Base-by-base conservation (phyloP, 306 rosid species). In the Cyclanthera cordifolia region DNA sequence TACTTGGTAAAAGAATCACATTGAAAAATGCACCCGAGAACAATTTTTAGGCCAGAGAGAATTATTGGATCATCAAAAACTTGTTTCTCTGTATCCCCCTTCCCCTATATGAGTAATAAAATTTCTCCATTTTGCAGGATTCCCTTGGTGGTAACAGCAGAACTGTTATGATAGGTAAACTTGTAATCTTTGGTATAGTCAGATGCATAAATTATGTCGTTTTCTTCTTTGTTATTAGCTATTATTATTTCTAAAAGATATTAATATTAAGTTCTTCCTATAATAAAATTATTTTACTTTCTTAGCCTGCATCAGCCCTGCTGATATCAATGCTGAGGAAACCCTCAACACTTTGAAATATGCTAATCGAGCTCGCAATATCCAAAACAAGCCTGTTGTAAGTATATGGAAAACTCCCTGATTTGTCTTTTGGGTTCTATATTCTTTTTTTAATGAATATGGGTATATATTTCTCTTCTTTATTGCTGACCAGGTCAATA, bases 81-180 rank as follows among this genome's bases (percentile, higher is more conserved):
- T 37, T 30, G 30, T 37, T 63, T 43, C 50, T 2, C n/a, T 14
- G 20, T 51, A 10, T 8, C 20, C 34, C 52, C 3, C 52, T 46
- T 1, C 10, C 32, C 19, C 34, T n/a, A n/a, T 11, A 1, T 43
- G 32, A 41, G 34, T 10, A 7, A 64, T 64, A 13, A 64, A 65
- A 25, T 7, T 66, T 46, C 41, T 47, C 21, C 52, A 27, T 83
- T 90, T 82, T 76, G 75, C 96, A 94, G 99, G 99, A 94, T 79
- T 94, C 99, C 20, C 96, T 94, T 63, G 99, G 99, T 65, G 99
- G 99, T 67, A 94, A 94, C 85, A 94, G 99, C 85, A 83, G 90
- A 83, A 94, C 99, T 77, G 96, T 86, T 78, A 90, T 94, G 99
- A 94, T 94, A 83, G 99, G 99, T 88, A 64, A 46, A 53, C 58